These are phyloP conservation scores for Serendipita sp. DNA, from an alignment of 1,284 basidiomycete genomes.

Conservation along the genomic window DNA sequence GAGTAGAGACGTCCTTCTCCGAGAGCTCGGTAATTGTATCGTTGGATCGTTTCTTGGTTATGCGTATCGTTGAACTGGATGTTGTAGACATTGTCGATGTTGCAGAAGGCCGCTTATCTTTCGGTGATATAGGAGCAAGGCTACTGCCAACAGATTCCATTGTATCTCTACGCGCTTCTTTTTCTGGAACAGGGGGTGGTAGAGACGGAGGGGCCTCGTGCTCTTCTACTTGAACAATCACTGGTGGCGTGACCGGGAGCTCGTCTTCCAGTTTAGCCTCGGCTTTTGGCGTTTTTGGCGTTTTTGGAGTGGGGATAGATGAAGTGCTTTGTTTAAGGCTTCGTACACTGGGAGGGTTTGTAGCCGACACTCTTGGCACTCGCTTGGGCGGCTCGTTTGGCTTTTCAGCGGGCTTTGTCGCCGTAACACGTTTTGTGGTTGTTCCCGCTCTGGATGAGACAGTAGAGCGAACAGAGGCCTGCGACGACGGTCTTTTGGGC, in stretches of 20 bases:
- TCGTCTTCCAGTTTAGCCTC: neutral
- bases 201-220: neutral
- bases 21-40: conserved; percentile 25
- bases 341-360: neutral
- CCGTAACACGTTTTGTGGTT: conserved; percentile 9
- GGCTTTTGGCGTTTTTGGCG: neutral
- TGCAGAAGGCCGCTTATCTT: conserved; percentile 3
- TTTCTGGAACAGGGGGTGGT: neutral
- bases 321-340: neutral
- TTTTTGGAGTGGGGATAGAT: neutral
- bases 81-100: conserved; percentile 1
- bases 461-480: conserved; percentile 22
- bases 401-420: conserved; percentile 6
- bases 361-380: neutral
- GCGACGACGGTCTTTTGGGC: conserved; percentile 19
- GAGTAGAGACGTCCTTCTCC: neutral
- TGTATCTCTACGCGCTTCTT: neutral
- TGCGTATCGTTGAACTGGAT: neutral
- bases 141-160: neutral
- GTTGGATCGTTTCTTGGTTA: conserved; percentile 22
- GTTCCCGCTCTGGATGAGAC: conserved; percentile 19
- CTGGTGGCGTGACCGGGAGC: conserved; percentile 15
- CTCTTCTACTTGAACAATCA: conserved; percentile 7
- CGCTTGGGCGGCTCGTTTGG: neutral
- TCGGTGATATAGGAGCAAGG: neutral